phyloP scores from a whole-genome alignment of 73 alveolate genomes.

The Durusdinium trenchii region DNA sequence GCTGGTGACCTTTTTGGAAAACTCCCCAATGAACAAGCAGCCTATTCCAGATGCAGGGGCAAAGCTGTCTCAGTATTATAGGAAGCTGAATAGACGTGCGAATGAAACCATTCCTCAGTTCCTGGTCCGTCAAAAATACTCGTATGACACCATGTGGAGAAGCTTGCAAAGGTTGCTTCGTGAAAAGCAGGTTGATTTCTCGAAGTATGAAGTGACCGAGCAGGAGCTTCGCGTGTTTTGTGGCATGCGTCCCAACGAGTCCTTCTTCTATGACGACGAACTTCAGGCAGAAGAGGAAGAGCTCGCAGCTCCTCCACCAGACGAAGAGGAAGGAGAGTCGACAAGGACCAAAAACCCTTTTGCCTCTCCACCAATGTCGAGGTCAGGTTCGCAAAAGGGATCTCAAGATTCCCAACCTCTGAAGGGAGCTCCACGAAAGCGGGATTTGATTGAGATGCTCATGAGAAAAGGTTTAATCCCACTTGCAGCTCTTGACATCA shows the following conservation, averaged over 20 bases:
- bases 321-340: too few species aligned
- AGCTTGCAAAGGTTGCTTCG: not conserved
- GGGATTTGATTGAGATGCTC: conserved; percentile 21
- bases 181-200: not conserved
- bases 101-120: conserved; percentile 10
- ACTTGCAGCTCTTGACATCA: conserved; percentile 29
- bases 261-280: not conserved
- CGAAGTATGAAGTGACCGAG: not conserved
- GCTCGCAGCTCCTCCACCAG: too few species aligned
- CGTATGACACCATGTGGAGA: conserved; percentile 30
- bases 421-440: not conserved
- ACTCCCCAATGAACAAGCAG: not conserved
- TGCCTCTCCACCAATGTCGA: too few species aligned
- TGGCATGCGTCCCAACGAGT: not conserved
- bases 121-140: not conserved
- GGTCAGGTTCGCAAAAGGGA: too few species aligned
- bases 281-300: not conserved
- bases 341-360: too few species aligned
- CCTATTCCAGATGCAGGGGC: conserved; percentile 45
- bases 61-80: not conserved
- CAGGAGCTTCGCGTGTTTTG: not conserved
- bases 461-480: conserved; percentile 52
- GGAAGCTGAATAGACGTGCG: not conserved
- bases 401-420: too few species aligned
- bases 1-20: not conserved